phyloP scores from a whole-genome alignment of 805 yeast genomes.

The Kregervanrija delftensis region DNA sequence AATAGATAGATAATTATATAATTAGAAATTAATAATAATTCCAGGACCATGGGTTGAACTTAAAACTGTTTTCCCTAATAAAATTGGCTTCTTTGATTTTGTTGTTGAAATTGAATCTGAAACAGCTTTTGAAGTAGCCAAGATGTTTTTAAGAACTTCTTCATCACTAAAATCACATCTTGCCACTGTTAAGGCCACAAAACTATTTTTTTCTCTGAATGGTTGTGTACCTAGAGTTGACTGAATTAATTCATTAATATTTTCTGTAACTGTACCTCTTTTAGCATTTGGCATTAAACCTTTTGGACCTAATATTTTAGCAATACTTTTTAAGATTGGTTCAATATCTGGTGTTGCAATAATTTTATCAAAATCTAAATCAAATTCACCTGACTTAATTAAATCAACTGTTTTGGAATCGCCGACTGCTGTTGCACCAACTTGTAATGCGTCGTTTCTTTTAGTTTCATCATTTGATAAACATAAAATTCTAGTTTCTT shows the following conservation, averaged over 20 bases:
- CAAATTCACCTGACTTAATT: constrained; percentile 47
- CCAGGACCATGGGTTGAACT: constrained; percentile 77
- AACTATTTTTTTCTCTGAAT: constrained; percentile 65
- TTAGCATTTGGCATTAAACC: constrained; percentile 85
- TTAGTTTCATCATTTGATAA: constrained; percentile 54
- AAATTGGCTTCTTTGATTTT: constrained; percentile 59
- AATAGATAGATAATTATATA: neutral
- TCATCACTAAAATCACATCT: constrained; percentile 71
- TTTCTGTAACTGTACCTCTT: constrained; percentile 78
- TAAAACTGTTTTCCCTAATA: constrained; percentile 62
- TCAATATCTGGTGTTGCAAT: constrained; percentile 82
- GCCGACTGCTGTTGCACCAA: constrained; percentile 65
- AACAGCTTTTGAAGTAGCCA: constrained; percentile 59
- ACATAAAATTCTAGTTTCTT: constrained; percentile 57
- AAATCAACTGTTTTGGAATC: constrained; percentile 62
- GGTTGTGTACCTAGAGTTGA: constrained; percentile 61
- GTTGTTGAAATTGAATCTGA: constrained; percentile 45
- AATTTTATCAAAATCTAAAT: constrained; percentile 61
- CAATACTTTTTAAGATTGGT: constrained; percentile 55
- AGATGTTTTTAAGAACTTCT: constrained; percentile 65
- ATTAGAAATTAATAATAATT: constrained; percentile 50
- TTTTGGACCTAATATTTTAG: constrained; percentile 79
- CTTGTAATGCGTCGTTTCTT: constrained; percentile 43
- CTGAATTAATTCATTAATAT: constrained; percentile 46
- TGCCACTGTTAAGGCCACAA: constrained; percentile 64